phyloP scores from a whole-genome alignment of 2,329 filamentous ascomycete species.

The Trichothecium roseum region DNA sequence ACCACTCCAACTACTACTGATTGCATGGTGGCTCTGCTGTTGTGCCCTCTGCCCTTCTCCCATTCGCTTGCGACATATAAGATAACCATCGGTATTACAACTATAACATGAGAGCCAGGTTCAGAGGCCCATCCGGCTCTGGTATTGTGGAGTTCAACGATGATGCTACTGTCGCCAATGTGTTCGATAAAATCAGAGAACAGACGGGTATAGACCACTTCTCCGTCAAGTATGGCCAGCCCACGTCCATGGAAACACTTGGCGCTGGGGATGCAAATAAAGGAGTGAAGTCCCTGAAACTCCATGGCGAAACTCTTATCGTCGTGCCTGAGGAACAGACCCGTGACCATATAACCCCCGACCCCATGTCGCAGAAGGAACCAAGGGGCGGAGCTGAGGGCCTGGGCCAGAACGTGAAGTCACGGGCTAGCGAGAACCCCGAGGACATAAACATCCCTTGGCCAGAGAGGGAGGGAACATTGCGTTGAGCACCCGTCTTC shows the following conservation, averaged over 20 bases:
- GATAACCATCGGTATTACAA: too few species aligned
- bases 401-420: background rate
- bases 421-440: conserved; percentile 7
- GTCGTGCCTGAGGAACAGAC: conserved; percentile 30
- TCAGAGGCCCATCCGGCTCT: conserved; percentile 64
- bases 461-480: conserved; percentile 37
- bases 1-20: too few species aligned
- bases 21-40: too few species aligned
- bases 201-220: conserved; percentile 58
- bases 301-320: conserved; percentile 40
- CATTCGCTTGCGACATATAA: too few species aligned
- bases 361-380: conserved; percentile 5
- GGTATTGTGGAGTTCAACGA: conserved; percentile 61
- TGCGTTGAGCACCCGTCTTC: conserved; percentile 26
- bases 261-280: conserved; percentile 27
- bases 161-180: conserved; percentile 51
- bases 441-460: conserved; percentile 33
- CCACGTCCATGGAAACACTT: conserved; percentile 53
- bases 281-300: conserved; percentile 32
- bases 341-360: conserved; percentile 9
- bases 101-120: conserved; percentile 63
- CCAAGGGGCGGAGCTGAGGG: background rate
- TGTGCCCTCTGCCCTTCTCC: too few species aligned
- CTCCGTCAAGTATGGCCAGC: conserved; percentile 76
- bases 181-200: conserved; percentile 49